phyloP scores from a whole-genome alignment of 2,329 filamentous ascomycete species.

The Ophiostoma tasmaniense region DNA sequence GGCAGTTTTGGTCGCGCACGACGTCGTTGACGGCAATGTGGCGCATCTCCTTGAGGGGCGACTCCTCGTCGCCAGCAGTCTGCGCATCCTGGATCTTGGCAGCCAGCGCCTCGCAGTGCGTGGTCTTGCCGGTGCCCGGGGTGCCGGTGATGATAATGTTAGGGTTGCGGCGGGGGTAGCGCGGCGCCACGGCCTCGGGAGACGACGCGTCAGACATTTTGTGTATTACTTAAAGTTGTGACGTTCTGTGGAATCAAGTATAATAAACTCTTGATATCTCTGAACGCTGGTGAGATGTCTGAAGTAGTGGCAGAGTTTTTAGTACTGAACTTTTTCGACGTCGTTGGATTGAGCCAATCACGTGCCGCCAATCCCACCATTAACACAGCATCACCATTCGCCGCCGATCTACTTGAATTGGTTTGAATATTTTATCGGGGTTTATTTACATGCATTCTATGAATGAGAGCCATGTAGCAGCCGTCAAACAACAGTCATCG shows the following conservation, averaged over 20 bases:
- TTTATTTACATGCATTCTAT: neutral
- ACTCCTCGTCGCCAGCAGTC: conserved; percentile 31
- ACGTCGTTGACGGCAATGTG: conserved; percentile 86
- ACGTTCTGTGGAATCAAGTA: too few relatives aligned
- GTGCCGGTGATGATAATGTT: conserved; percentile 96
- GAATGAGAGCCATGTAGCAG: neutral
- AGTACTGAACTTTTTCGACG: neutral
- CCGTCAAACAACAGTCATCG: neutral
- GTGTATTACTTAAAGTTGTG: too few relatives aligned
- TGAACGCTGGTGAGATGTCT: too few relatives aligned
- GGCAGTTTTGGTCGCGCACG: conserved; percentile 79
- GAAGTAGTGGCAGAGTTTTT: conserved; percentile 13
- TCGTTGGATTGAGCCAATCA: conserved; percentile 10
- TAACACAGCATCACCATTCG: neutral
- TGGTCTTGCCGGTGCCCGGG: conserved; percentile 92
- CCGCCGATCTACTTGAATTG: neutral
- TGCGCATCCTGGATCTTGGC: conserved; percentile 43
- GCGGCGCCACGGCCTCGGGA: conserved; percentile 1
- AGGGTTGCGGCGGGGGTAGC: conserved; percentile 41
- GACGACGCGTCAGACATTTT: conserved; percentile 12
- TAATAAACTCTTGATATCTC: too few relatives aligned
- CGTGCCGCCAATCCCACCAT: conserved; percentile 9
- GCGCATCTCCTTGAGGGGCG: conserved; percentile 40
- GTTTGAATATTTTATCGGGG: neutral
- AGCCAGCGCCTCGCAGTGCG: conserved; percentile 75